Percentiles rank a stretch among this genome's conserved stretches.
These are phyloP conservation scores for Tolypocladium pustulatum DNA, from an alignment of 2,329 filamentous ascomycete genomes.

Conservation along the genomic window DNA sequence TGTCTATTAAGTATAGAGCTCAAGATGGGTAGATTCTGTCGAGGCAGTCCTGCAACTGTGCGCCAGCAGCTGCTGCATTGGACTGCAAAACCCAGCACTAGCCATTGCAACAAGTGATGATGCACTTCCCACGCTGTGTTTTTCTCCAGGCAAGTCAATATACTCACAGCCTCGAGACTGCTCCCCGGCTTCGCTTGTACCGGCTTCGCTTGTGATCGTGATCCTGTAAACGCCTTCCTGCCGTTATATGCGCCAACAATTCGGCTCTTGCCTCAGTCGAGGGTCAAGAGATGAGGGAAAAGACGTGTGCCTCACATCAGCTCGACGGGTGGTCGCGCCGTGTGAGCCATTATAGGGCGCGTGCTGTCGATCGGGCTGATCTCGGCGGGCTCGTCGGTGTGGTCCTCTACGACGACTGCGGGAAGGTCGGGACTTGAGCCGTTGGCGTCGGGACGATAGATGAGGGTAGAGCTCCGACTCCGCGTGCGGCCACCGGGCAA, in stretches of 20 bases:
- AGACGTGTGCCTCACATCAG: slow-evolving; percentile 32
- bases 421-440: slow-evolving; percentile 46
- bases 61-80: background rate
- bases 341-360: slow-evolving; percentile 47
- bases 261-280: background rate
- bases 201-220: background rate
- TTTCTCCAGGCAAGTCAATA: background rate
- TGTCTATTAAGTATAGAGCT: background rate
- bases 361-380: slow-evolving; percentile 29
- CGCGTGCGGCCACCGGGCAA: slow-evolving; percentile 22
- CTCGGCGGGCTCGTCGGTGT: slow-evolving; percentile 44
- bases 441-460: slow-evolving; percentile 52
- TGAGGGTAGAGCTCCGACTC: slow-evolving; percentile 54
- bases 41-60: background rate
- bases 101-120: background rate
- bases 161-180: background rate
- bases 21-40: background rate
- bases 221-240: background rate
- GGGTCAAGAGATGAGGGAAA: background rate
- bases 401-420: slow-evolving; percentile 57
- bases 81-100: background rate
- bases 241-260: background rate
- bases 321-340: slow-evolving; percentile 53
- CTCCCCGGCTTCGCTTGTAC: background rate
- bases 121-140: background rate